Base-by-base conservation (phyloP, 2,329 filamentous ascomycete species). In the Alternaria solani region DNA sequence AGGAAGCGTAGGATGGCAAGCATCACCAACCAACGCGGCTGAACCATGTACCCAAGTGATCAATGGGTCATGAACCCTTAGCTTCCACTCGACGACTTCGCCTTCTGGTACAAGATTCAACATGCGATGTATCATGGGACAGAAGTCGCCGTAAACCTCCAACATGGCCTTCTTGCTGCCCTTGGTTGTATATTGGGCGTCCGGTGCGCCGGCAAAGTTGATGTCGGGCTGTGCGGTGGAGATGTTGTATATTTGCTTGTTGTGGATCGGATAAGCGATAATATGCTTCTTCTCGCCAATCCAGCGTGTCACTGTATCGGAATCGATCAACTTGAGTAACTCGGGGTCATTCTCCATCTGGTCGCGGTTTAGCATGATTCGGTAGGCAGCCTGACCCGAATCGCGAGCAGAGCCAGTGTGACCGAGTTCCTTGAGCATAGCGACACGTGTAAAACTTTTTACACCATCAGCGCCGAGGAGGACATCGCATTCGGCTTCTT, bases 381-480 rank as follows among this genome's bases (percentile, higher is more conserved):
- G 87, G 80, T 94, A 94, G 3, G 90, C 90, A 0, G 91, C 91
- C 79, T 93, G 89, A 4, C 89, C 87, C 0, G 91, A 92, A 65
- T 92, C 89, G 60, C 87, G 81, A 67, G 89, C 86, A 55, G 86
- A 81, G 23, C 84, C 84, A 6, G 79, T 76, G 63, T 84, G 80
- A 43, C 83, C 82, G 1, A 87, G 78, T 42, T 81, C 78, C 36
- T 81, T 77, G 1, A 91, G 83, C 75, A 92, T 83, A 38, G 84
- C 79, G 7, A 81, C 79, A 32, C 79, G 79, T 7, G 81, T 78
- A 36, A 71, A 73, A 32, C 79, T 81, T 64, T 84, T 84, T n/a
- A 84, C 78, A n/a, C 82, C 82, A 58, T 84, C 82, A 20, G 77
- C 75, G 5, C 79, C 82, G 12, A 84, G 75, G 1, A 84, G 67